phyloP scores from a whole-genome alignment of 768 basidiomycete species.

The Russula vinacea region DNA sequence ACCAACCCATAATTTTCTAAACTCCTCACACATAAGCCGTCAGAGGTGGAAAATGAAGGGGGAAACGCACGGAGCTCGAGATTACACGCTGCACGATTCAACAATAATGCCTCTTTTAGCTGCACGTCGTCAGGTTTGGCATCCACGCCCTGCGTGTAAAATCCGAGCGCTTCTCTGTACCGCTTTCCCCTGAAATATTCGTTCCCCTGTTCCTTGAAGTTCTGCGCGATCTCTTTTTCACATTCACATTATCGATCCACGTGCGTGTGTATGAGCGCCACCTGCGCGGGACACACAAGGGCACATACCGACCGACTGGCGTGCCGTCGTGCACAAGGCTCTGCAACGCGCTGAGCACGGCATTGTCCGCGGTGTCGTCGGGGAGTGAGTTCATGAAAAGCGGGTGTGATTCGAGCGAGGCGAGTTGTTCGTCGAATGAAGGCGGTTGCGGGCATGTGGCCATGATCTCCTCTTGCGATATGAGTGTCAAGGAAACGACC shows the following conservation, averaged over 20 bases:
- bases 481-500: background rate
- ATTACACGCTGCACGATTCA: slow-evolving; percentile 93
- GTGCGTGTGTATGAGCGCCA: background rate
- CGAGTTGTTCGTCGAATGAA: slow-evolving; percentile 40
- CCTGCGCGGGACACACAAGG: background rate
- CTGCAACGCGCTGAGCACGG: slow-evolving; percentile 76
- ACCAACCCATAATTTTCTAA: slow-evolving; percentile 87
- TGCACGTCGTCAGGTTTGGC: slow-evolving; percentile 65
- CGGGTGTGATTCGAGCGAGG: slow-evolving; percentile 63
- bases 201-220: slow-evolving; percentile 95
- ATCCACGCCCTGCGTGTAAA: slow-evolving; percentile 89
- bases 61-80: slow-evolving; percentile 68
- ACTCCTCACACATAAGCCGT: background rate
- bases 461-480: background rate
- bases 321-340: slow-evolving; percentile 86
- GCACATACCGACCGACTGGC: slow-evolving; percentile 73
- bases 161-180: slow-evolving; percentile 80
- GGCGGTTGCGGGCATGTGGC: slow-evolving; percentile 25
- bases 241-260: background rate
- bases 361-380: slow-evolving; percentile 57
- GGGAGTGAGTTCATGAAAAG: slow-evolving; percentile 93
- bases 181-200: slow-evolving; percentile 88
- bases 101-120: slow-evolving; percentile 65
- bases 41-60: background rate
- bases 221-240: slow-evolving; percentile 73